These are phyloP conservation scores for Geotrichum siamense DNA, from an alignment of 1,139 yeast species.

Conservation along the genomic window DNA sequence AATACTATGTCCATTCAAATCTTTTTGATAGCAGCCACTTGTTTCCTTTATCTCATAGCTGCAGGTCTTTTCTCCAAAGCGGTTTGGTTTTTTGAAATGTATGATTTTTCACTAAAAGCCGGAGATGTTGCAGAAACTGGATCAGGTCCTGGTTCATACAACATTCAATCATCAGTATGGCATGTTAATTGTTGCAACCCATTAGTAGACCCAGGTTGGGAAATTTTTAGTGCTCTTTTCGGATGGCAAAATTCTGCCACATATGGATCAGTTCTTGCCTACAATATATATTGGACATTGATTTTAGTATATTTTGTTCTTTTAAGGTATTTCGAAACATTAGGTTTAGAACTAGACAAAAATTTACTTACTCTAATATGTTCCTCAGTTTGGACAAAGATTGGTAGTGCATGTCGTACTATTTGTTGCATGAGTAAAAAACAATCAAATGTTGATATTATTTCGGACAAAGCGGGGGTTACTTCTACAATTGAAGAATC, in stretches of 20 bases:
- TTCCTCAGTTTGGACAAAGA: too few species aligned
- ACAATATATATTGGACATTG: conserved; percentile 74
- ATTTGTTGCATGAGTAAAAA: too few species aligned
- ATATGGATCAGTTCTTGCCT: conserved; percentile 75
- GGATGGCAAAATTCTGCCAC: conserved; percentile 95
- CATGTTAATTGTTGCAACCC: conserved; percentile 95
- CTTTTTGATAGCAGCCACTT: conserved; percentile 72
- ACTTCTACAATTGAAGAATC: too few species aligned
- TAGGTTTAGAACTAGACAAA: neutral
- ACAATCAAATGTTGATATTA: too few species aligned
- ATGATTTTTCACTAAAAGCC: conserved; percentile 52
- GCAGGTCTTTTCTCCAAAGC: conserved; percentile 90
- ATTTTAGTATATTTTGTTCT: conserved; percentile 37
- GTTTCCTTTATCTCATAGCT: conserved; percentile 73
- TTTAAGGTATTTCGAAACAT: too few species aligned
- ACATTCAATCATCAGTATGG: conserved; percentile 70
- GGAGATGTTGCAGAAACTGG: conserved; percentile 91
- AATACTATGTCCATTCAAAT: conserved; percentile 55
- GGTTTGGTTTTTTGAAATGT: conserved; percentile 74
- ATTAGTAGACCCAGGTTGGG: conserved; percentile 84
- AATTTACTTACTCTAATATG: neutral
- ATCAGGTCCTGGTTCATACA: conserved; percentile 87
- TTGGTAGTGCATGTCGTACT: too few species aligned
- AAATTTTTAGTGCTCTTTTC: conserved; percentile 74
- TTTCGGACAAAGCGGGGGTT: too few species aligned